Percentiles rank a stretch among this genome's conserved stretches.
phyloP scores from a whole-genome alignment of 192 early-diverging fungal species.

The Podila horticola region DNA sequence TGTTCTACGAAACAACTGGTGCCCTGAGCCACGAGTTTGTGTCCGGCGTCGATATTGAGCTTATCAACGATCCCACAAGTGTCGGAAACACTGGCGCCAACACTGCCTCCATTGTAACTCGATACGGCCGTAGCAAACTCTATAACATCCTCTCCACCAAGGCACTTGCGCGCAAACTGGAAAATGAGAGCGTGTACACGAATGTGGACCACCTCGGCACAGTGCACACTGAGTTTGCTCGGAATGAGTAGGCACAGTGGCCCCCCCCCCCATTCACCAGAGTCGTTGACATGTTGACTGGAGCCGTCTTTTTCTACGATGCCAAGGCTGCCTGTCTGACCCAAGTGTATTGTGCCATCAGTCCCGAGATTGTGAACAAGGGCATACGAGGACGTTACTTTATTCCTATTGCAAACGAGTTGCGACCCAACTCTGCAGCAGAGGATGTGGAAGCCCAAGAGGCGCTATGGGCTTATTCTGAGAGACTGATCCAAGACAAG shows the following conservation, averaged over 20 bases:
- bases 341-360: conserved; percentile 56
- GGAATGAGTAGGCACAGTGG: neutral
- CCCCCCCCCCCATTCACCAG: too few species aligned
- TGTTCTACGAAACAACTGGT: neutral
- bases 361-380: conserved; percentile 54
- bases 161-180: conserved; percentile 38
- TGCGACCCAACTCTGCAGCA: neutral
- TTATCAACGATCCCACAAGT: neutral
- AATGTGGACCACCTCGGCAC: conserved; percentile 57
- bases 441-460: neutral
- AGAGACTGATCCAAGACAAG: neutral
- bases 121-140: conserved; percentile 58
- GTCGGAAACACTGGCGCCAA: neutral
- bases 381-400: conserved; percentile 21
- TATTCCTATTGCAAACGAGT: neutral
- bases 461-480: conserved; percentile 15
- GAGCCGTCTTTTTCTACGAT: neutral
- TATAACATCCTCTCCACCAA: conserved; percentile 54
- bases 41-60: too few species aligned
- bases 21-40: too few species aligned
- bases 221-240: neutral
- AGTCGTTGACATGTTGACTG: neutral
- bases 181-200: conserved; percentile 15
- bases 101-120: conserved; percentile 6
- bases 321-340: conserved; percentile 47